These are phyloP conservation scores for Uncinocarpus reesii DNA, from an alignment of 2,329 filamentous ascomycete genomes.

Conservation along the genomic window DNA sequence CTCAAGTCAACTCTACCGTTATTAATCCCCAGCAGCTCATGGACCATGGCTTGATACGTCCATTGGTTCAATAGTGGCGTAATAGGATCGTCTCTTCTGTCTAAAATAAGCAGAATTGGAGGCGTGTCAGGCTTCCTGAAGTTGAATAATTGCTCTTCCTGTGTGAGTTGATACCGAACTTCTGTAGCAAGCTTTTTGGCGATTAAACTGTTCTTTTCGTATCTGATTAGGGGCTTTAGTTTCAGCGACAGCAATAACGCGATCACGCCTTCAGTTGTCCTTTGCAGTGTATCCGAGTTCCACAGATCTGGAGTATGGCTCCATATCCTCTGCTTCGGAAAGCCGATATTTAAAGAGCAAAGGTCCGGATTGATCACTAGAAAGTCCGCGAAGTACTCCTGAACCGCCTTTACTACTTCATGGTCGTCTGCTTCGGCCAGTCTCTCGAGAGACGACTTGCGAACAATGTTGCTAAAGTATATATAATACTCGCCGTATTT, in stretches of 20 bases:
- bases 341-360: conserved; percentile 65
- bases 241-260: conserved; percentile 80
- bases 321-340: conserved; percentile 70
- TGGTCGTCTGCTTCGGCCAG: conserved; percentile 95
- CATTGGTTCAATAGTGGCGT: conserved; percentile 92
- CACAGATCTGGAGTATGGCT: conserved; percentile 70
- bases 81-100: conserved; percentile 86
- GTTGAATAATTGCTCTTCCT: conserved; percentile 93
- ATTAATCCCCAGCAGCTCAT: conserved; percentile 84
- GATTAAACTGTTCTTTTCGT: conserved; percentile 78
- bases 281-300: conserved; percentile 79
- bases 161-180: conserved; percentile 81
- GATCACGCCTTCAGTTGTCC: conserved; percentile 76
- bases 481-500: conserved; percentile 97
- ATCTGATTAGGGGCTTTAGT: conserved; percentile 91
- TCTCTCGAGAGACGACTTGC: conserved; percentile 88
- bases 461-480: conserved; percentile 95
- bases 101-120: conserved; percentile 79
- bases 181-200: conserved; percentile 91
- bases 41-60: conserved; percentile 99
- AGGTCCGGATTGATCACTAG: conserved; percentile 90
- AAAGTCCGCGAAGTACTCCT: conserved; percentile 95
- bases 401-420: conserved; percentile 85
- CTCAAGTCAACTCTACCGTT: conserved; percentile 90
- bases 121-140: conserved; percentile 92